Base-by-base conservation (phyloP, 2,329 filamentous ascomycete genomes). In the Fusarium setosum region DNA sequence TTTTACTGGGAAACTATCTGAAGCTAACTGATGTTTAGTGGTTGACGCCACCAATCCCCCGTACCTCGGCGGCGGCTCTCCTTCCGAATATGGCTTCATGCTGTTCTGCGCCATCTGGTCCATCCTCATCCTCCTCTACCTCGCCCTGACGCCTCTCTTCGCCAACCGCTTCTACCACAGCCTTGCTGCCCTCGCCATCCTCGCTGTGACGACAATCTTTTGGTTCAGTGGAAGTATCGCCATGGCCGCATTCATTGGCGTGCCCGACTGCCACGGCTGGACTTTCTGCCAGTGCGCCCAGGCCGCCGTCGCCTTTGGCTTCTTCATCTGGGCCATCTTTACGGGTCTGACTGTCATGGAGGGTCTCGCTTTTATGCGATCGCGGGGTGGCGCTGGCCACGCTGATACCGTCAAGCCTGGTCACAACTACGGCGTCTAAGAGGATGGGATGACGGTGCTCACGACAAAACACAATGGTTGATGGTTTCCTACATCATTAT, bases 151-250 rank as follows among this genome's bases (percentile, higher is more conserved):
- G 4, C 92, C 92, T 1, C 80, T 86, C 40, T 89, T 88, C 77
- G 81, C 88, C 70, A 82, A 86, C 4, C 80, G 81, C 21, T 71
- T 88, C 11, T 89, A 89, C 70, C 88, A 93, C 76, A 86, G 84
- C 51, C 86, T 88, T 49, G 87, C 84, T 41, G 86, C 93, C 15
- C 81, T 94, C 17, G 88, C 72, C 2, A 82, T 92, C 29, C 92
- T 96, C 72, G 82, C 82, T 44, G 68, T 96, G 21, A 96, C 92
- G 10, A 90, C 91, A 80, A 83, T 96, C 56, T 96, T 96, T 82
- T 97, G 94, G 94, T 96, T 97, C 74, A 90, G 91, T 1, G 93
- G 93, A 7, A 91, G 93, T 71, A 89, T 96, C 67, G 92, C 93
- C 0, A 78, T 94, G 11, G 93, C 91, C 0, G 90, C 88, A 18